phyloP scores from a whole-genome alignment of 441 rosid species.

The Isatis lusitanica region DNA sequence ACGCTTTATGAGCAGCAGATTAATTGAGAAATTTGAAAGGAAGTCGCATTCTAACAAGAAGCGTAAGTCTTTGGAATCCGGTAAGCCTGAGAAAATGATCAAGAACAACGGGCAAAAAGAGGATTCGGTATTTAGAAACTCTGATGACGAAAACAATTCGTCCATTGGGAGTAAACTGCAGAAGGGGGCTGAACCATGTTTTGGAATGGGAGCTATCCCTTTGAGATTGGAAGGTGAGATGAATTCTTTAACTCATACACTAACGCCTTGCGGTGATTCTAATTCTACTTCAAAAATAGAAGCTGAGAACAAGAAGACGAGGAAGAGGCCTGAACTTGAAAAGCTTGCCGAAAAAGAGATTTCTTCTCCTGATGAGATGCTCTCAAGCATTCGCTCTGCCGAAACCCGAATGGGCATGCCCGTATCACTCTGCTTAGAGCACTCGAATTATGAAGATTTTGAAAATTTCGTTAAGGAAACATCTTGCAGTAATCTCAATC shows the following conservation, averaged over 20 bases:
- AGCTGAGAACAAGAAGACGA: conserved; percentile 22
- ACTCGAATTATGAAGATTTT: conserved; percentile 15
- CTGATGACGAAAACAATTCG: background rate
- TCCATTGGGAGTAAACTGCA: conserved; percentile 15
- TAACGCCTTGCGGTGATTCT: conserved; percentile 25
- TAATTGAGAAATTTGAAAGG: conserved; percentile 18
- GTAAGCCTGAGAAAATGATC: conserved; percentile 6
- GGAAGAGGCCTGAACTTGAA: conserved; percentile 23
- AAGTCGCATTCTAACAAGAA: conserved; percentile 29
- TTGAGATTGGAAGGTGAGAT: conserved; percentile 50
- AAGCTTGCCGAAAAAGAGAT: background rate
- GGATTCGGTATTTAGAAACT: background rate
- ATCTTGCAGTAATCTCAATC: background rate
- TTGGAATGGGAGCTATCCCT: conserved; percentile 48
- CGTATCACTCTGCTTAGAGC: background rate
- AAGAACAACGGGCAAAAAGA: conserved; percentile 32
- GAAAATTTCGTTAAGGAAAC: background rate
- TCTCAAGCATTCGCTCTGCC: background rate
- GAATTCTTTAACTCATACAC: conserved; percentile 34
- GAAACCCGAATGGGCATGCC: background rate
- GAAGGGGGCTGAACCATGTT: conserved; percentile 35
- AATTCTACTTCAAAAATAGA: conserved; percentile 19
- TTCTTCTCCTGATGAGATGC: conserved; percentile 25
- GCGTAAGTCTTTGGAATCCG: conserved; percentile 35
- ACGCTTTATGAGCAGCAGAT: conserved; percentile 16